Percentiles rank a stretch among this genome's conserved stretches.
phyloP scores from a whole-genome alignment of 2,329 filamentous ascomycete genomes.

The Tolypocladium pustulatum region DNA sequence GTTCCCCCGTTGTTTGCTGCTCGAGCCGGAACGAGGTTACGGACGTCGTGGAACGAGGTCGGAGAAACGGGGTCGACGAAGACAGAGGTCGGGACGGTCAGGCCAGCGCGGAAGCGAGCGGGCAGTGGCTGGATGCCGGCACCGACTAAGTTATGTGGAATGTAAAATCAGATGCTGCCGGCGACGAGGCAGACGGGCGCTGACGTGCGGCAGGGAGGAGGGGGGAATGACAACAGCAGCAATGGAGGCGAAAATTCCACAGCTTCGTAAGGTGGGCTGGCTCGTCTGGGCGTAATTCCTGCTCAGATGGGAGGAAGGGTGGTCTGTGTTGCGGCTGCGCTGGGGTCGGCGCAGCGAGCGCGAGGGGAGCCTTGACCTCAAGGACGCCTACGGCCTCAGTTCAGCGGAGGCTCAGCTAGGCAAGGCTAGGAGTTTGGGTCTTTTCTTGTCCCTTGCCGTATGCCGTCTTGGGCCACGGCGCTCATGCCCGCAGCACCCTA shows the following conservation, averaged over 20 bases:
- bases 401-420: neutral
- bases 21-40: neutral
- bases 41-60: neutral
- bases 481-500: neutral
- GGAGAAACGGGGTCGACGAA: neutral
- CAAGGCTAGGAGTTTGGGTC: neutral
- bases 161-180: slow-evolving; percentile 1
- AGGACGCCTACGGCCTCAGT: neutral
- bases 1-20: neutral
- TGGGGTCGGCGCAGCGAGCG: neutral
- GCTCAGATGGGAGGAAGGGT: neutral
- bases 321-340: neutral
- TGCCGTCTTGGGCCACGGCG: neutral
- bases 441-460: neutral
- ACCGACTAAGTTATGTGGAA: neutral
- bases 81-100: neutral
- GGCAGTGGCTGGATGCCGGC: neutral
- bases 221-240: slow-evolving; percentile 1
- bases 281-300: neutral
- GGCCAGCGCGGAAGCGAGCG: slow-evolving; percentile 3
- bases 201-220: neutral
- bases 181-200: neutral
- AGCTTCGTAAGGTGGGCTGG: neutral
- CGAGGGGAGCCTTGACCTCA: neutral
- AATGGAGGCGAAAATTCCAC: slow-evolving; percentile 3